Evolutionary conservation across 2,329 filamentous ascomycete genomes (phyloP).

Genomic region (Ceratocystis lukuohia): DNA sequence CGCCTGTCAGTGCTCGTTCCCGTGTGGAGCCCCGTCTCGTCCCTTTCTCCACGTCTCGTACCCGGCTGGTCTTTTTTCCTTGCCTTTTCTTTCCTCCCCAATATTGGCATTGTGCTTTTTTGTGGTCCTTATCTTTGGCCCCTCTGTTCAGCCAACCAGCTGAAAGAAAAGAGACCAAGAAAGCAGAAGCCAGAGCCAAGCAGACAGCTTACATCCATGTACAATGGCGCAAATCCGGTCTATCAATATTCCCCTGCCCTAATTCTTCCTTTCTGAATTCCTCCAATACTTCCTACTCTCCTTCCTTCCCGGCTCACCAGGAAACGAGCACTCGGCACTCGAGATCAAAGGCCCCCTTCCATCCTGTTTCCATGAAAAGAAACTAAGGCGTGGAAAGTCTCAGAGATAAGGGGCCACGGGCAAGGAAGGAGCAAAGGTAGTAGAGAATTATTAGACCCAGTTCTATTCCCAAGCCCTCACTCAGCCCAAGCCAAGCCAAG

Average conservation of each 20-base stretch:
- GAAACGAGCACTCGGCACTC: slow-evolving; percentile 1
- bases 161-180: neutral
- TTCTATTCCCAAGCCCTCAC: neutral
- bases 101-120: slow-evolving; percentile 1
- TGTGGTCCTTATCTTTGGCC: neutral
- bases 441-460: neutral
- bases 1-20: slow-evolving; percentile 6
- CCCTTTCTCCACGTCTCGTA: slow-evolving; percentile 4
- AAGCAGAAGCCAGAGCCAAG: neutral
- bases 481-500: neutral
- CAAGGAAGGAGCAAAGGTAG: neutral
- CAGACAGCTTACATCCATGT: neutral
- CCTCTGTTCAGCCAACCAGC: slow-evolving; percentile 1
- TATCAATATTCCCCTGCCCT: neutral
- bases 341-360: neutral
- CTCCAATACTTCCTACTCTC: neutral
- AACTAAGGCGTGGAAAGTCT: slow-evolving; percentile 13
- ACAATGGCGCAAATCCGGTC: neutral
- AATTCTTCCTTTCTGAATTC: neutral
- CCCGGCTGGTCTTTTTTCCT: neutral
- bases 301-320: neutral
- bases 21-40: slow-evolving; percentile 2
- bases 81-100: neutral
- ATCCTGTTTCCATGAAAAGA: slow-evolving; percentile 16
- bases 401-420: slow-evolving; percentile 11